Evolutionary conservation across 2,329 filamentous ascomycete species (phyloP), one percentile per base, ranked within the genome.

Genomic region (Sclerotinia glacialis): DNA sequence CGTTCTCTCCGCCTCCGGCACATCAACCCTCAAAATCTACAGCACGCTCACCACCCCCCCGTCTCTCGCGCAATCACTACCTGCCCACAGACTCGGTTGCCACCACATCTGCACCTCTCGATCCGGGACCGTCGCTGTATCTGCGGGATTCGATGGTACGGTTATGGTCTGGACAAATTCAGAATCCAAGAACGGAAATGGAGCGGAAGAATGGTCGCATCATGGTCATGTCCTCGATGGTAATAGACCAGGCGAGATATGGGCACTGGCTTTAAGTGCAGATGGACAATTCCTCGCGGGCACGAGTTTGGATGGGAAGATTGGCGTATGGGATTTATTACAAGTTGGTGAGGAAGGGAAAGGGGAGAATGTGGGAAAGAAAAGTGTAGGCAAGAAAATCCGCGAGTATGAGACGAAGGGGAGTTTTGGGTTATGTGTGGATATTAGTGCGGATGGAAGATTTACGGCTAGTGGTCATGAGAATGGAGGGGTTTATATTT

Each of bases 401-500:
- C 84, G 87, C 61, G 88, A 93, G 74, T 97, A 95, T 75, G 93
- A 97, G 80, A 97, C 94, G 1, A 92, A 94, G 72, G 93, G 93
- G 18, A 94, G 90, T 78, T 98, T 97, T 79, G 94, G 93, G 47
- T 86, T 95, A 80, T 90, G 90, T 74, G 88, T 99, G 69, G 93
- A 95, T 77, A 79, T 98, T 77, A 88, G 86, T 72, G 78, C 81
- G 26, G 90, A 99, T 77, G 94, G 93, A 64, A 88, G 86, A 69
- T 90, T 92, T 77, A 96, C 93, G 40, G 94, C 93, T 5, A 96
- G 90, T 63, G 95, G 95, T 0, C 94, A 99, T 78, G 91, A 97
- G 77, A 97, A 91, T 74, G 95, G 95, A 21, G 89, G 88, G 16
- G 86, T 98, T 69, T 97, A 97, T 79, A 87, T 99, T 69, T 99